Base-by-base conservation (phyloP, 805 yeast species). In the Tetrapisispora iriomotensis region DNA sequence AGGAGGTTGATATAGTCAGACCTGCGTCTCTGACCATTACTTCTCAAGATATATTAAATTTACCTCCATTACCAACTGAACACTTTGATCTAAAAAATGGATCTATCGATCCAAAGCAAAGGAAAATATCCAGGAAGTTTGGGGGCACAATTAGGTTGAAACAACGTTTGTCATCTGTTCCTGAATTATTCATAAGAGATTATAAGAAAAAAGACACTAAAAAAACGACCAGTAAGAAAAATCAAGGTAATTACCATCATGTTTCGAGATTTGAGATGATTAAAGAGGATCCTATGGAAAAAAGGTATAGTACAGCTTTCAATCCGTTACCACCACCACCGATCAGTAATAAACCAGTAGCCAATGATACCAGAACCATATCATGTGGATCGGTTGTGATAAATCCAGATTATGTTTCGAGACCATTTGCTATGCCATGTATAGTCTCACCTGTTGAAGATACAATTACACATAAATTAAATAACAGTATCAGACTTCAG, bases 11-110 rank as follows among this genome's bases (percentile, higher is more conserved):
- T 43, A 52, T 48, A 19, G 33, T 50, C 19, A 51, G 63, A 28
- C 60, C 62, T 2, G 47, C 62, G 2, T 60, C 65, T 2, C 34
- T 58, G 40, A 48, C 50, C 1, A 30, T 61, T 28, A 53, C 63
- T 1, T 45, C 42, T 2, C 53, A 50, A 13, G 65, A 61, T 37
- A 36, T 61, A 28, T 15, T 34, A 6, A 29, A 43, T 5, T 44
- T 61, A 10, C 64, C 65, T 3, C 44, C 29, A 6, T 43, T 37
- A 36, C 49, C 42, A 38, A 37, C 34, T 6, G 20, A 38, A 8
- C 32, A 18, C 22, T 15, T 19, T 28, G 31, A 12, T 18, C 18
- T 10, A 4, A n/a, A 17, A 20, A 40, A 31, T 22, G 24, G 24
- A 17, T 39, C 31, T 8, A 42, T 41, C 26, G 32, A 34, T 6